Evolutionary conservation across 2,329 filamentous ascomycete species (phyloP).

Genomic region (Penicillium occitanis): DNA sequence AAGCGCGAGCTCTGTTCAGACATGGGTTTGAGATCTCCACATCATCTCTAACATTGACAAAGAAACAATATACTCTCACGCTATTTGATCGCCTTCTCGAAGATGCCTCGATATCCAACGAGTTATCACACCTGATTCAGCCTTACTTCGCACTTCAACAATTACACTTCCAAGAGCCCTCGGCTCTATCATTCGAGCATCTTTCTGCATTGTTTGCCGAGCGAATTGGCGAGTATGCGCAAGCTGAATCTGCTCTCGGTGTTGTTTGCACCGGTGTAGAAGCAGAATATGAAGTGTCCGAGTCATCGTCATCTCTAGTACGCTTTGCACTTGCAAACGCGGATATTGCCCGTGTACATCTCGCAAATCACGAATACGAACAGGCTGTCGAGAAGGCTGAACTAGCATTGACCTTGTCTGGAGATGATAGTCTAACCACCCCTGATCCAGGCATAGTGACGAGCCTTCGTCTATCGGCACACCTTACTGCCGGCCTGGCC

Average conservation of each 20-base stretch:
- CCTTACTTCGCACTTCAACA: conserved; percentile 88
- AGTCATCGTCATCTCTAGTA: conserved; percentile 71
- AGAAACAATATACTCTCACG: conserved; percentile 75
- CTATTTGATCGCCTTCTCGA: conserved; percentile 78
- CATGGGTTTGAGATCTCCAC: conserved; percentile 93
- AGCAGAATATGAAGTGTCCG: conserved; percentile 77
- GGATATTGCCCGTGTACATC: conserved; percentile 79
- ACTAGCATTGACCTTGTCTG: conserved; percentile 74
- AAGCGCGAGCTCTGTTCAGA: conserved; percentile 82
- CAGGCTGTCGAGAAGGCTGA: conserved; percentile 77
- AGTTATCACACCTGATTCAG: conserved; percentile 68
- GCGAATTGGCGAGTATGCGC: conserved; percentile 66
- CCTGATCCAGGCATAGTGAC: conserved; percentile 61
- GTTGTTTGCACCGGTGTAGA: conserved; percentile 70
- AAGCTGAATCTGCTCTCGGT: conserved; percentile 64
- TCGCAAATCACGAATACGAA: conserved; percentile 65
- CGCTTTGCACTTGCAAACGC: conserved; percentile 80
- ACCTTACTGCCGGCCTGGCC: conserved; percentile 81
- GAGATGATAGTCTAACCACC: conserved; percentile 67
- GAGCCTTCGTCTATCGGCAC: conserved; percentile 76
- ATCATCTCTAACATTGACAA: conserved; percentile 69
- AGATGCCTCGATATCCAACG: conserved; percentile 52
- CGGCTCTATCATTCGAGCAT: conserved; percentile 71
- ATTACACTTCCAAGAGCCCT: conserved; percentile 67
- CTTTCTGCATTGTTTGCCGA: conserved; percentile 79